These are phyloP conservation scores for Solanum paucissectum DNA, from an alignment of 257 asterid genomes.

Conservation along the genomic window DNA sequence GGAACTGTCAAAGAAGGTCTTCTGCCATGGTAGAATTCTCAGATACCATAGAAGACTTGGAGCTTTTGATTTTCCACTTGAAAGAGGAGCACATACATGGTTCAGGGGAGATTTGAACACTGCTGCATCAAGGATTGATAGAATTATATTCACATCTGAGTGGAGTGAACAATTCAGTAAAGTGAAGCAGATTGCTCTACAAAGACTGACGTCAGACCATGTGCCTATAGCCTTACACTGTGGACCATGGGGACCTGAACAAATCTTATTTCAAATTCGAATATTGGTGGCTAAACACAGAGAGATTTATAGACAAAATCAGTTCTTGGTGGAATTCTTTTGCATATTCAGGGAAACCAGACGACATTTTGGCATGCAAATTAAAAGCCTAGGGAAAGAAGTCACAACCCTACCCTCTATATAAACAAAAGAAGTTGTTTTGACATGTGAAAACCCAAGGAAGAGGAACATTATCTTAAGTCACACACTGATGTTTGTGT, in stretches of 20 bases:
- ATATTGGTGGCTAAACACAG: not conserved
- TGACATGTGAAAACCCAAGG: not conserved
- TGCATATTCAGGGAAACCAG: not conserved
- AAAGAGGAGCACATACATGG: not conserved
- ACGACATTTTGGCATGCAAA: not conserved
- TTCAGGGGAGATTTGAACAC: not conserved
- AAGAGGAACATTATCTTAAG: not conserved
- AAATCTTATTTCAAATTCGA: not conserved
- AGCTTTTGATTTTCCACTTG: not conserved
- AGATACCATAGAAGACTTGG: not conserved
- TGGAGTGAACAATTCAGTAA: not conserved
- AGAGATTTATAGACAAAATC: not conserved
- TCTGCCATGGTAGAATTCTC: not conserved
- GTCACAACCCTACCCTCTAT: not conserved
- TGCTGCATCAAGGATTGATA: not conserved
- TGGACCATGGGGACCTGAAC: not conserved
- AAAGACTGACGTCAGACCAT: not conserved
- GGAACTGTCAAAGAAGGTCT: not conserved
- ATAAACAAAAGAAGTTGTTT: not conserved
- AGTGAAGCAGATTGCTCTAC: not conserved
- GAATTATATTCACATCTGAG: not conserved
- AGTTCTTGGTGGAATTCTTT: not conserved
- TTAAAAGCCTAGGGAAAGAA: not conserved
- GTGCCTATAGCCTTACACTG: not conserved
- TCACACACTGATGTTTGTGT: not conserved